Evolutionary conservation across 2,329 filamentous ascomycete species (phyloP), one percentile per base, ranked within the genome.

Genomic region (Pseudogymnoascus sp.): DNA sequence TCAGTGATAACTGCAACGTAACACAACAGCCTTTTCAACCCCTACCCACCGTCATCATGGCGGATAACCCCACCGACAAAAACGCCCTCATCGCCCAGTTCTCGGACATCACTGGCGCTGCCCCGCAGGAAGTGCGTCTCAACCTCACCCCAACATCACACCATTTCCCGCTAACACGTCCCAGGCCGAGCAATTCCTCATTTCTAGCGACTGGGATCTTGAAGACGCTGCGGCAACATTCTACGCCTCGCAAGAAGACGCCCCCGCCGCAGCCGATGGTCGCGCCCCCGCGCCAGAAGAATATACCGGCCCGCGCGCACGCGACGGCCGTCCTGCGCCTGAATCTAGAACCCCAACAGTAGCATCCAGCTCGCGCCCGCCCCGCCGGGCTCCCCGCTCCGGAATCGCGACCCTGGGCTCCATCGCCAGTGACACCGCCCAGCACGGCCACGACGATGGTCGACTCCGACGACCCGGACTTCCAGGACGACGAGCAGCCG

Each of bases 151-250:
- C 43, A 18, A 33, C 3, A 37, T 28, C 9, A 14, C 16, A 16
- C 16, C 16, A 16, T 16, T 16, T 16, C 16, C 62, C 59, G 18
- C 64, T 69, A 38, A 64, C 23, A 25, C 35, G 23, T 31, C 14
- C 12, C 65, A 92, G 88, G 89, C 89, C 55, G 79, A 80, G 62
- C 80, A 87, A 65, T 89, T 89, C 67, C 84, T 93, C 6, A 78
- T 80, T 21, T 81, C 82, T 37, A 86, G 82, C 69, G 77, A 82
- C 66, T 91, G 89, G 87, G 82, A 91, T 69, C 76, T 90, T 45
- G 79, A 82, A 67, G 76, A 79, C 8, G 88, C 88, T 14, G 81
- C 83, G 61, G 80, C 83, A 31, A 81, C 84, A 60, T 89, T 81
- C 76, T 90, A 84, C 71, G 78, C 80, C 64, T 79, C 84, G 63